These are phyloP conservation scores for Leccinum rimulosum DNA, from an alignment of 768 basidiomycete genomes.

Conservation along the genomic window DNA sequence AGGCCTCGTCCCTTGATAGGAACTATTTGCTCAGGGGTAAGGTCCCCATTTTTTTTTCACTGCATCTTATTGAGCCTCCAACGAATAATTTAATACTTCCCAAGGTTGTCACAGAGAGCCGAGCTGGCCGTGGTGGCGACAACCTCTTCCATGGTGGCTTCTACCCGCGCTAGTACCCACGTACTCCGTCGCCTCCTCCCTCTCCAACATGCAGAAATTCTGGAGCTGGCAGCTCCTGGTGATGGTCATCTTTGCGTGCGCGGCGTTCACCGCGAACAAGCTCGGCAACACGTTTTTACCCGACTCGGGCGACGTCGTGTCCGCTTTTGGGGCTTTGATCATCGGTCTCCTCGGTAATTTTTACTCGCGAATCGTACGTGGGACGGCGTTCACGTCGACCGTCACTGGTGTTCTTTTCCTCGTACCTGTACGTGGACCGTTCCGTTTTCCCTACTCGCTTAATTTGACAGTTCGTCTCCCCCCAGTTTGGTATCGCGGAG, in stretches of 20 bases:
- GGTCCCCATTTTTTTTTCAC: neutral
- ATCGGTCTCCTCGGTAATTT: slow-evolving; percentile 78
- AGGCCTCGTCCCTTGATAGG: slow-evolving; percentile 30
- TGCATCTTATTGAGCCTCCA: neutral
- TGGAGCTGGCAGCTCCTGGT: slow-evolving; percentile 68
- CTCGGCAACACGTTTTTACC: slow-evolving; percentile 58
- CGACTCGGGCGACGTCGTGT: slow-evolving; percentile 69
- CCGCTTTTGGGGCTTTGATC: slow-evolving; percentile 74
- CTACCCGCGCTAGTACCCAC: slow-evolving; percentile 72
- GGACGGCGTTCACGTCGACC: slow-evolving; percentile 88
- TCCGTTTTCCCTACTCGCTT: neutral
- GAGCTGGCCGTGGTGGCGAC: slow-evolving; percentile 72
- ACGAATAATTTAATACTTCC: too few relatives aligned
- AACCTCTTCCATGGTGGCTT: slow-evolving; percentile 81
- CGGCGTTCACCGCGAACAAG: slow-evolving; percentile 69
- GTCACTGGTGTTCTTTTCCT: slow-evolving; percentile 91
- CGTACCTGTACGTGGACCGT: slow-evolving; percentile 63
- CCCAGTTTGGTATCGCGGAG: slow-evolving; percentile 71
- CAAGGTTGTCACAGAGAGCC: slow-evolving; percentile 76
- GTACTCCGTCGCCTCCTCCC: slow-evolving; percentile 70
- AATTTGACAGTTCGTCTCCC: slow-evolving; percentile 19
- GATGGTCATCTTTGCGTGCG: slow-evolving; percentile 82
- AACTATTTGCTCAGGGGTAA: slow-evolving; percentile 33
- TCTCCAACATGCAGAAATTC: slow-evolving; percentile 73
- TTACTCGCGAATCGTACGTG: slow-evolving; percentile 73